A percentile compares a stretch with the other conserved stretches of the same genome.
phyloP scores from a whole-genome alignment of 108 stramenopile genomes.

The Chaetoceros muelleri region DNA sequence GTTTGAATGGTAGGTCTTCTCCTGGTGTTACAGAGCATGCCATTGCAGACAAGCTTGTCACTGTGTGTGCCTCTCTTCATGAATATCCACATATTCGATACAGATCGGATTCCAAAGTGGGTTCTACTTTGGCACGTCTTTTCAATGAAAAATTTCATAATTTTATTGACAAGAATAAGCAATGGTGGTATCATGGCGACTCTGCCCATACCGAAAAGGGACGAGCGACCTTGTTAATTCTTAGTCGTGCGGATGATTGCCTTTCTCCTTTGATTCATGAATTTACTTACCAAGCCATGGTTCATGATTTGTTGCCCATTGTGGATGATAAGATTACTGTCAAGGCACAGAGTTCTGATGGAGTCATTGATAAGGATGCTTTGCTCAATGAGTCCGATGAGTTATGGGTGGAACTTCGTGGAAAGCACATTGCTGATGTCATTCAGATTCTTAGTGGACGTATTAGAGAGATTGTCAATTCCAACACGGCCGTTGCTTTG shows the following conservation, averaged over 20 bases:
- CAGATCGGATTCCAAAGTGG: slow-evolving; percentile 35
- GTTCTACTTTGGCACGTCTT: slow-evolving; percentile 55
- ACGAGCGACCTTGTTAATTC: slow-evolving; percentile 78
- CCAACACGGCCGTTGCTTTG: slow-evolving; percentile 36
- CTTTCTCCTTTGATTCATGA: slow-evolving; percentile 96
- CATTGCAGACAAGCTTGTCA: slow-evolving; percentile 80
- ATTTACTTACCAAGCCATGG: slow-evolving; percentile 96
- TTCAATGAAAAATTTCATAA: slow-evolving; percentile 84
- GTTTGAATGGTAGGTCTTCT: slow-evolving; percentile 7
- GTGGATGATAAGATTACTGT: slow-evolving; percentile 81
- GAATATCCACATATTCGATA: slow-evolving; percentile 96
- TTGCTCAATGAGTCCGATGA: slow-evolving; percentile 91
- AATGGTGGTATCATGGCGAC: slow-evolving; percentile 88
- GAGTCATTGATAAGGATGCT: slow-evolving; percentile 53
- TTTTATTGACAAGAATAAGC: slow-evolving; percentile 56
- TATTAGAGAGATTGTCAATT: slow-evolving; percentile 71
- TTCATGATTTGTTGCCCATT: slow-evolving; percentile 84
- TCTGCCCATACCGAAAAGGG: slow-evolving; percentile 52
- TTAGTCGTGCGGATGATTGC: slow-evolving; percentile 90
- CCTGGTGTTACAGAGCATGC: slow-evolving; percentile 17
- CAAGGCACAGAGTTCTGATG: slow-evolving; percentile 36
- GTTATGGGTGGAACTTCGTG: slow-evolving; percentile 92
- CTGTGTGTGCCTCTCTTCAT: slow-evolving; percentile 92
- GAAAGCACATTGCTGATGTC: slow-evolving; percentile 92
- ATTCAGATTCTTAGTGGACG: slow-evolving; percentile 65